Conservation (phyloP, 495 filamentous ascomycete species). For the Mytilinidion resinicola region DNA sequence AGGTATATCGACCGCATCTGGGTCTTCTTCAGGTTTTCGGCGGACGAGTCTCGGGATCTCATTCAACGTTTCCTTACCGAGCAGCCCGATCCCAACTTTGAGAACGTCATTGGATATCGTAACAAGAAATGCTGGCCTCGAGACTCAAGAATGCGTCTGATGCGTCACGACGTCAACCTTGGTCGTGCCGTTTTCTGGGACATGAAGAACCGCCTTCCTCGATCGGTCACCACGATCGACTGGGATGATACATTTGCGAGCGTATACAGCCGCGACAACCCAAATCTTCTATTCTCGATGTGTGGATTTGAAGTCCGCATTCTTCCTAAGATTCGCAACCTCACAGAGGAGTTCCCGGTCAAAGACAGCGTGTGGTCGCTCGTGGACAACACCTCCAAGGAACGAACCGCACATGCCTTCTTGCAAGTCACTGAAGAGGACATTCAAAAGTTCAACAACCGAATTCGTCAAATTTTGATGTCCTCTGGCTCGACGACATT, state of each 20-base stretch:
- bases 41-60: constrained; percentile 90
- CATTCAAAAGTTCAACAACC: constrained; percentile 98
- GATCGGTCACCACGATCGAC: constrained; percentile 93
- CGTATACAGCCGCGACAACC: constrained; percentile 97
- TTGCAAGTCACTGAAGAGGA: constrained; percentile 97
- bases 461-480: constrained; percentile 98
- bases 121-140: constrained; percentile 99
- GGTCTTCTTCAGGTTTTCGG: constrained; percentile 91
- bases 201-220: constrained; percentile 90
- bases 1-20: constrained; percentile 97
- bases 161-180: constrained; percentile 98
- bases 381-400: constrained; percentile 92
- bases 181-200: constrained; percentile 99
- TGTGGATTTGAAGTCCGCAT: constrained; percentile 97
- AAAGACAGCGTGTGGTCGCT: constrained; percentile 98
- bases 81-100: constrained; percentile 98
- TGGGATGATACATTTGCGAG: constrained; percentile 99
- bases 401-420: constrained; percentile 96
- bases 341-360: constrained; percentile 91
- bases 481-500: constrained; percentile 98
- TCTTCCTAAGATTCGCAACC: constrained; percentile 89
- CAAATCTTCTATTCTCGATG: constrained; percentile 97
- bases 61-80: constrained; percentile 98
- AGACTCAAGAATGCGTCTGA: constrained; percentile 94
- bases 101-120: constrained; percentile 97